Evolutionary conservation across 139 green algal species (phyloP).

Genomic region (Dunaliella sp.): DNA sequence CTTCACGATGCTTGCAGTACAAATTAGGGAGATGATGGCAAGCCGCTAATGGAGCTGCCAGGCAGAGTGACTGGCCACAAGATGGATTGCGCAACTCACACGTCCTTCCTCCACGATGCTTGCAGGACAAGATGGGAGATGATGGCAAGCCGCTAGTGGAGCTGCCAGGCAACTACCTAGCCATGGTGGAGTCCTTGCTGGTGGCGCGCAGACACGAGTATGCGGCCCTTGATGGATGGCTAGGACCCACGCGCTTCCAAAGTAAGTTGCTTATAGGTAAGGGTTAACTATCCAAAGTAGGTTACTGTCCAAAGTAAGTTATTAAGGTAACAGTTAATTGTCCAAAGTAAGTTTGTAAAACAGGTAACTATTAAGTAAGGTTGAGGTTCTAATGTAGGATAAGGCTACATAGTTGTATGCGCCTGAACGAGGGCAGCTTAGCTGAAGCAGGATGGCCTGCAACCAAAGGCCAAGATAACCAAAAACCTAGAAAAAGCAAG

Average conservation of each 20-base stretch:
- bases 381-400: too few species aligned
- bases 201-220: conserved; percentile 23
- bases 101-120: not conserved
- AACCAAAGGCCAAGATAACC: too few species aligned
- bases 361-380: too few species aligned
- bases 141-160: conserved; percentile 29
- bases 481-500: too few species aligned
- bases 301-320: too few species aligned
- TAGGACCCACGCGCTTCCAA: conserved; percentile 33
- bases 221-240: conserved; percentile 34
- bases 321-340: too few species aligned
- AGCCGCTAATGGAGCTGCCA: conserved; percentile 29
- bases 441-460: too few species aligned
- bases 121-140: conserved; percentile 9
- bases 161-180: conserved; percentile 32
- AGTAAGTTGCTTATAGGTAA: conserved; percentile 17
- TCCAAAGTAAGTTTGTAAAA: too few species aligned
- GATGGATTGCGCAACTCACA: not conserved
- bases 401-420: too few species aligned
- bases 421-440: too few species aligned
- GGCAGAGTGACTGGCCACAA: not conserved
- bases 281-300: not conserved
- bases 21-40: conserved; percentile 17
- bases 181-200: conserved; percentile 34
- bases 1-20: not conserved